Conservation (phyloP, 1,139 yeast species). For the Taphrina populina region DNA sequence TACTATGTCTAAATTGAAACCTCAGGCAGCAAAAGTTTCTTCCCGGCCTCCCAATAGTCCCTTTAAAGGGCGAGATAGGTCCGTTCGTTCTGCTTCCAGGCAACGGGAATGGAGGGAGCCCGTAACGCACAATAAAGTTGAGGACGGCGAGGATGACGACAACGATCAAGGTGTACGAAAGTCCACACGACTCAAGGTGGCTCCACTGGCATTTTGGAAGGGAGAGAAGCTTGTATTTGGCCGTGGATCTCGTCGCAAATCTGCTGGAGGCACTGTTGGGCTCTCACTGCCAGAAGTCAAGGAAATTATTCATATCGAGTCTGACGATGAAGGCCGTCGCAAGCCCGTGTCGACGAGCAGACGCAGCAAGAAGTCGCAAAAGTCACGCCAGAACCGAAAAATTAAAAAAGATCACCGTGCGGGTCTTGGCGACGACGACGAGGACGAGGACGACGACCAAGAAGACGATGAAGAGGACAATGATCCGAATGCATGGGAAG, state of each 20-base stretch:
- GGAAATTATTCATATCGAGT: constrained; percentile 41
- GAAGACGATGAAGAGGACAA: constrained; percentile 28
- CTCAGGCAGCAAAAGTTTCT: too few relatives aligned
- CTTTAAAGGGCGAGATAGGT: constrained; percentile 1
- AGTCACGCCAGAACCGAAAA: too few relatives aligned
- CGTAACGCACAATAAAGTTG: constrained; percentile 34
- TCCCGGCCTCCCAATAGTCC: constrained; percentile 4
- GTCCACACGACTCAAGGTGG: constrained; percentile 64
- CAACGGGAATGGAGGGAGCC: constrained; percentile 25
- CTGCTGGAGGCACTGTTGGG: constrained; percentile 37
- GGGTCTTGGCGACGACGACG: neutral
- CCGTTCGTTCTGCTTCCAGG: neutral
- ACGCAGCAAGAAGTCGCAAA: too few relatives aligned
- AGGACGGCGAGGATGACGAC: constrained; percentile 21
- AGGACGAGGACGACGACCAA: constrained; percentile 41
- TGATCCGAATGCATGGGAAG: constrained; percentile 40
- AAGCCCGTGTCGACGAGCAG: constrained; percentile 37
- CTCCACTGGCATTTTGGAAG: constrained; percentile 83
- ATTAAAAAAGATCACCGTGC: neutral
- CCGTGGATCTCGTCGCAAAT: constrained; percentile 44
- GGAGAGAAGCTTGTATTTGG: constrained; percentile 73
- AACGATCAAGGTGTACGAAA: constrained; percentile 46
- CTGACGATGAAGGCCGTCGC: neutral
- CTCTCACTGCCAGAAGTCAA: constrained; percentile 41
- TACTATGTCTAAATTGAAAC: too few relatives aligned